Evolutionary conservation across 257 asterid genomes (phyloP), one percentile per base, ranked within the genome.

Genomic region (Nicotiana attenuata): DNA sequence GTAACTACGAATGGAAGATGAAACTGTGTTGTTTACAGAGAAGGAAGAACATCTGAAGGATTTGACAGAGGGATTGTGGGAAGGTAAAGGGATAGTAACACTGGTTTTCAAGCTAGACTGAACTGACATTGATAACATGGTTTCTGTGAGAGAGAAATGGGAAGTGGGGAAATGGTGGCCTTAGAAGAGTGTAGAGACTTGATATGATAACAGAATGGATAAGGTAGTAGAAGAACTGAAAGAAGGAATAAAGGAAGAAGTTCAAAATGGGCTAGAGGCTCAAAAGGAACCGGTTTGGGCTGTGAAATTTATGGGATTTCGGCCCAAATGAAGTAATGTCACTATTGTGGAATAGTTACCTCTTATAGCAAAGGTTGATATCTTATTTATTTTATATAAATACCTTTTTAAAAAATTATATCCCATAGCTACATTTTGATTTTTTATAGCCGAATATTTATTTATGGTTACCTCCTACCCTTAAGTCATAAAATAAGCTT

Each of bases 91-190:
- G 47, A 78, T 77, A 31, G 88, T 81, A 10, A 91, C 76, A 55
- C 76, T 81, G 73, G 83, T 82, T 41, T 83, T 89, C 9, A 84
- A 20, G 80, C 86, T 78, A 63, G 91, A 76, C 52, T 87, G 92
- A 77, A 91, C 53, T 53, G 92, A 52, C 84, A 89, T 85, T 77
- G 92, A 80, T 69, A 87, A 80, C 92, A 92, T 89, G 80, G 16
- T 55, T 45, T n/a, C 75, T 65, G 77, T 20, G 71, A 60, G 81
- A 47, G 38, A 80, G 81, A 61, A 47, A 76, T 66, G 80, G 6
- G 82, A 35, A 81, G 7, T 26, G 14, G 61, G 31, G n/a, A 20
- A 67, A 68, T 68, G 7, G n/a, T 71, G 65, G 65, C 66, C 86
- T 78, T 81, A 81, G 59, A 17, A 17, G 11, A 3, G n/a, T 28